These are phyloP conservation scores for Picea mariana DNA, from an alignment of 83 land plant genomes.

Conservation along the genomic window DNA sequence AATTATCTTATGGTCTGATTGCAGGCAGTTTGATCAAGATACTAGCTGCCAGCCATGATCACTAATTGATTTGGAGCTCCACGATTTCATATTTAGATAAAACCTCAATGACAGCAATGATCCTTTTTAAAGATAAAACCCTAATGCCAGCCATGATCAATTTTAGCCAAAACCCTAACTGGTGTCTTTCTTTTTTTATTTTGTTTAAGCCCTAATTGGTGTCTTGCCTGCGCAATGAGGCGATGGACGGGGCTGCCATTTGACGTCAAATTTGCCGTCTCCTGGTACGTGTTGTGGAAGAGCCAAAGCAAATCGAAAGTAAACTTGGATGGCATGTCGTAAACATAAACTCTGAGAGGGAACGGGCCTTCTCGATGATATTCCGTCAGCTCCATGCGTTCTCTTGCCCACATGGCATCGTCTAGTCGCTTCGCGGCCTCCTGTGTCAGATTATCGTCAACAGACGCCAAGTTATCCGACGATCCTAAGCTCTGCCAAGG, in stretches of 20 bases:
- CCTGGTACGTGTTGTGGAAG: constrained; percentile 66
- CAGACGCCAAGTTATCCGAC: constrained; percentile 8
- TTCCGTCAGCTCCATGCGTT: constrained; percentile 28
- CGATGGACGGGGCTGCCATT: constrained; percentile 99
- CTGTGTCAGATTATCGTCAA: neutral
- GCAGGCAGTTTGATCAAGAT: neutral
- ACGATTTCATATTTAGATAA: neutral
- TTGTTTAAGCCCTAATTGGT: no score
- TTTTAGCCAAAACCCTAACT: constrained; percentile 8
- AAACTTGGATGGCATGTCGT: constrained; percentile 91
- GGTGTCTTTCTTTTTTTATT: neutral
- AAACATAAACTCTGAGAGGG: constrained; percentile 77
- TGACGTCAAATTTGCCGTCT: constrained; percentile 81
- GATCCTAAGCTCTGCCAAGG: neutral
- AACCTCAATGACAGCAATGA: neutral
- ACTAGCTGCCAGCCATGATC: no score
- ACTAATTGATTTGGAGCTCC: no score
- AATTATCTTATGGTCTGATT: neutral
- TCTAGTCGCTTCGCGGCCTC: constrained; percentile 36
- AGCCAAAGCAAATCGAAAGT: constrained; percentile 85
- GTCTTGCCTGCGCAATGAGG: constrained; percentile 80
- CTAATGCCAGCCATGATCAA: neutral
- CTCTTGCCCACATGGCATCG: constrained; percentile 34
- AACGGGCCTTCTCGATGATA: constrained; percentile 16
- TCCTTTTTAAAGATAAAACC: no score